Base-by-base conservation (phyloP, 1,139 yeast genomes). In the Taphrina pruni region DNA sequence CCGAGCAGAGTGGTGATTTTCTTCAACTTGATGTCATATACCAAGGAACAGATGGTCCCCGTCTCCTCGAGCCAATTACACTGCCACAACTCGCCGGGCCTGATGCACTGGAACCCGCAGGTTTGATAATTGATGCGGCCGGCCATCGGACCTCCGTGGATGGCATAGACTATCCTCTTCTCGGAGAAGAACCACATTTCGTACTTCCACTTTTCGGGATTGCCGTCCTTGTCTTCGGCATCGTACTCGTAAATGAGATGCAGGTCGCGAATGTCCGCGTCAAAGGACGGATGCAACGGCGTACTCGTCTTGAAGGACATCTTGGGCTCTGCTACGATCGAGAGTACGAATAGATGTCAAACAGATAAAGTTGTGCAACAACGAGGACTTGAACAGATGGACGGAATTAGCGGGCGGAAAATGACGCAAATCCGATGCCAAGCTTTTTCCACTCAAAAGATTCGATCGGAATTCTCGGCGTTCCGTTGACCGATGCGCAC, bases 31-130 rank as follows among this genome's bases (percentile, higher is more conserved):
- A 54, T 35, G 58, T 54, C 58, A 43, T 54, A 54, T 12, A 54
- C 58, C 17, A 54, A 43, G 11, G 58, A 54, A 17, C 58, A 54
- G 26, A 54, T 54, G 26, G 58, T 54, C 14, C 58, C 58, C 8
- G 58, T 54, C 58, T 54, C 58, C 43, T 54, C 58, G 17, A 54
- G 58, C 58, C 58, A 54, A 54, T 54, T 54, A 20, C 58, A 54
- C 58, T 54, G 58, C 58, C 58, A 45, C 8, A 45, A n/a, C 36
- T 50, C 55, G 55, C 55, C 55, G 7, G 55, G 55, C 21, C 55
- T 26, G 38, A 50, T 50, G 17, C 55, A 50, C 38, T 50, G 55
- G 11, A 1, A 50, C 17, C 38, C 38, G 38, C 55, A 50, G 36
- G 55, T 50, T 36, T 50, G 55, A 8, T 50, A 50, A n/a, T 50